phyloP scores from a whole-genome alignment of 129 eudicot genomes.

The Scalesia atractyloides region DNA sequence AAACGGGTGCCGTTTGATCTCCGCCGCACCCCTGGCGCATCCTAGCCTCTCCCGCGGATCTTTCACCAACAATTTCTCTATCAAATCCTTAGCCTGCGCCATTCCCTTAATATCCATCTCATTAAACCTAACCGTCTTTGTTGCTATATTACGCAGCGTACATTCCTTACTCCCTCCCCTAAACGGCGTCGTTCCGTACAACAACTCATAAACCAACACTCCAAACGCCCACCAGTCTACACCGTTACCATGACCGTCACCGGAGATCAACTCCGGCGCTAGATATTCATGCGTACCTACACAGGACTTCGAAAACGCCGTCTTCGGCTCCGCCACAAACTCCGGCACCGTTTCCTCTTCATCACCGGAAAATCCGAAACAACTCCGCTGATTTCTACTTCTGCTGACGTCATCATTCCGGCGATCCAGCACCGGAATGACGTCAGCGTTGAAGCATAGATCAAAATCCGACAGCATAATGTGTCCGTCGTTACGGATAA shows the following conservation, averaged over 20 bases:
- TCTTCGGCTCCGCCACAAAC: conserved; percentile 88
- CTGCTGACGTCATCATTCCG: not conserved
- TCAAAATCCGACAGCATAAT: conserved; percentile 94
- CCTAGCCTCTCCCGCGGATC: conserved; percentile 83
- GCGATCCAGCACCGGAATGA: conserved; percentile 49
- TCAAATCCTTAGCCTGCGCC: conserved; percentile 70
- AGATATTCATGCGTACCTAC: conserved; percentile 95
- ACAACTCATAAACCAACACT: conserved; percentile 65
- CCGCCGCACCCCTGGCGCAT: conserved; percentile 88
- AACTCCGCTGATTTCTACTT: not conserved
- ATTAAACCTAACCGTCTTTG: conserved; percentile 45
- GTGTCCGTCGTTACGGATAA: conserved; percentile 86
- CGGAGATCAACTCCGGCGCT: conserved; percentile 79
- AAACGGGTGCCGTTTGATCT: conserved; percentile 86
- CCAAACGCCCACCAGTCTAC: conserved; percentile 99
- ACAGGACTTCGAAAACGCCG: conserved; percentile 80
- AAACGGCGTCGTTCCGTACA: conserved; percentile 84
- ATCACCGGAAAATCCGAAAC: conserved; percentile 19
- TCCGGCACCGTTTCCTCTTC: conserved; percentile 46
- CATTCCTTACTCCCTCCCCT: conserved; percentile 74
- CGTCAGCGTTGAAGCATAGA: conserved; percentile 68
- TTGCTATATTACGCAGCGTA: conserved; percentile 83
- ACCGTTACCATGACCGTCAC: conserved; percentile 87
- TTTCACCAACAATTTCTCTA: conserved; percentile 61
- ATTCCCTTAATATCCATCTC: conserved; percentile 23